Percentiles rank a stretch among this genome's conserved stretches.
Evolutionary conservation across 1,284 basidiomycete species (phyloP).

Genomic region (Sphaerobolus stellatus): DNA sequence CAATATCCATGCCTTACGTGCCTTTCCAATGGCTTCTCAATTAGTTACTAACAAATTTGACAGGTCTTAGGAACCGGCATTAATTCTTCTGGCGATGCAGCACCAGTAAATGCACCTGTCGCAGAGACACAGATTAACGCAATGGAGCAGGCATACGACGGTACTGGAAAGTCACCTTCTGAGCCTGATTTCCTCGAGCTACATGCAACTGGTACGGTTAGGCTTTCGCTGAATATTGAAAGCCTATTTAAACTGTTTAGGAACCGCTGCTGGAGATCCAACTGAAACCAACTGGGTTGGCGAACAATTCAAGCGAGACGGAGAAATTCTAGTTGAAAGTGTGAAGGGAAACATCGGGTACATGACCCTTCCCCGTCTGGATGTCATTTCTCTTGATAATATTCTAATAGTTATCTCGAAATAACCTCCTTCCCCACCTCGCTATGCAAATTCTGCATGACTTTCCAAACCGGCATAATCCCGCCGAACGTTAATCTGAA

Average conservation of each 20-base stretch:
- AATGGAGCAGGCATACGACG: slow-evolving; percentile 32
- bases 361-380: neutral
- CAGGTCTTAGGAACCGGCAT: slow-evolving; percentile 43
- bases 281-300: slow-evolving; percentile 51
- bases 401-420: slow-evolving; percentile 37
- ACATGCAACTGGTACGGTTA: slow-evolving; percentile 44
- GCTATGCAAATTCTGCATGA: slow-evolving; percentile 39
- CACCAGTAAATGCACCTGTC: slow-evolving; percentile 39
- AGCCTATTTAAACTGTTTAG: slow-evolving; percentile 14
- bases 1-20: slow-evolving; percentile 32
- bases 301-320: slow-evolving; percentile 22
- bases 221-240: neutral
- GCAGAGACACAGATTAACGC: slow-evolving; percentile 36
- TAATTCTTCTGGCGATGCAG: slow-evolving; percentile 37
- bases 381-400: neutral
- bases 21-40: neutral
- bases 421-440: slow-evolving; percentile 41
- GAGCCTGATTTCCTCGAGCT: slow-evolving; percentile 50
- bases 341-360: slow-evolving; percentile 49
- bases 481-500: slow-evolving; percentile 41
- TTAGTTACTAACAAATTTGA: slow-evolving; percentile 15
- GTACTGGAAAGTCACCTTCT: slow-evolving; percentile 28
- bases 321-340: slow-evolving; percentile 40
- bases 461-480: slow-evolving; percentile 35
- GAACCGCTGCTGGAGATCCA: slow-evolving; percentile 50